Evolutionary conservation across 768 basidiomycete species (phyloP).

Genomic region (Mycena pura): DNA sequence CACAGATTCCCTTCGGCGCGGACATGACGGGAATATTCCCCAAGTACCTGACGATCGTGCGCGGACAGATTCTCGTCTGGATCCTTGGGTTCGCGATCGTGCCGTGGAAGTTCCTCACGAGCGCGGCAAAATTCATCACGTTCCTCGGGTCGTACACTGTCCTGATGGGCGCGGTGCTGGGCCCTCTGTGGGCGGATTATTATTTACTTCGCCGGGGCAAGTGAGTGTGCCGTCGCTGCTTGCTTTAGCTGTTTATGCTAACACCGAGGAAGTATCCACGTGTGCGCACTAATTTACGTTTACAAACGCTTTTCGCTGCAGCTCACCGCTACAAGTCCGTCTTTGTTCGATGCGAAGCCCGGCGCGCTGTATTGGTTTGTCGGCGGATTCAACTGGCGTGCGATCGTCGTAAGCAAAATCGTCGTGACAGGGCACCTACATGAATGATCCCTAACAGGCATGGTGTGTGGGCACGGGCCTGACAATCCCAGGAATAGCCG

Average conservation of each 20-base stretch:
- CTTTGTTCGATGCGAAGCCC: constrained; percentile 17
- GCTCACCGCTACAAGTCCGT: constrained; percentile 8
- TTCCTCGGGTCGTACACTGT: constrained; percentile 27
- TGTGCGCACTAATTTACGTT: constrained; percentile 12
- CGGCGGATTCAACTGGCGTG: constrained; percentile 26
- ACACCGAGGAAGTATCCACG: constrained; percentile 10
- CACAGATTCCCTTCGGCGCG: constrained; percentile 27
- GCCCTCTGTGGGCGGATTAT: constrained; percentile 24
- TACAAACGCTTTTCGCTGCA: not conserved
- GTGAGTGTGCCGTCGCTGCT: not conserved
- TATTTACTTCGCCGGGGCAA: constrained; percentile 21
- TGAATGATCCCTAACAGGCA: not conserved
- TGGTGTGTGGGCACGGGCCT: constrained; percentile 23
- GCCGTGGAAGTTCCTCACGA: constrained; percentile 32
- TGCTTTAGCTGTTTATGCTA: not conserved
- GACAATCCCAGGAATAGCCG: constrained; percentile 23
- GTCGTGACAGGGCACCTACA: not conserved
- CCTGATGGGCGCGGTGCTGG: constrained; percentile 22
- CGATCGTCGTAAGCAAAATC: constrained; percentile 9
- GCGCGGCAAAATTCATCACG: constrained; percentile 23
- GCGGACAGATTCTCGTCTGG: constrained; percentile 30
- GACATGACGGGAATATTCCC: constrained; percentile 32
- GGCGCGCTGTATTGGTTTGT: constrained; percentile 25
- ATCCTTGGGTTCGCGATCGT: constrained; percentile 31
- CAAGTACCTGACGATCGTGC: constrained; percentile 29